A percentile compares a stretch with the other conserved stretches of the same genome.
These are phyloP conservation scores for Ophiosphaerella korrae DNA, from an alignment of 2,329 filamentous ascomycete genomes.

Conservation along the genomic window DNA sequence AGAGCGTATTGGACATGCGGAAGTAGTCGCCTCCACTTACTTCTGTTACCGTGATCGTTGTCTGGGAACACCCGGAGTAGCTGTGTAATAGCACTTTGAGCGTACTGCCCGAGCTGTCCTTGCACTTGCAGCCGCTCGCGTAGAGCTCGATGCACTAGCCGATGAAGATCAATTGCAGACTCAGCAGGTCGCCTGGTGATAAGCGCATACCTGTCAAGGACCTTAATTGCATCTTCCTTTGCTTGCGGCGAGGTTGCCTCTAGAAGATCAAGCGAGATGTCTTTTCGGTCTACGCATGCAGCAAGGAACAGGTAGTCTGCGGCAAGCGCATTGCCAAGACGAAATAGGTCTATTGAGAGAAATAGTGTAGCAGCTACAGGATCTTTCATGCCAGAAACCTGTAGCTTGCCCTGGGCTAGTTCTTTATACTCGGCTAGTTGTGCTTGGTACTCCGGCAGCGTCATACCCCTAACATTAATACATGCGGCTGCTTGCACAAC, in stretches of 20 bases:
- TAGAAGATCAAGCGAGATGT: conserved; percentile 24
- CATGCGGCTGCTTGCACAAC: conserved; percentile 25
- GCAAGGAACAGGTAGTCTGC: conserved; percentile 48
- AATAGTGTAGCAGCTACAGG: conserved; percentile 49
- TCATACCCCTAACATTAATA: conserved; percentile 15
- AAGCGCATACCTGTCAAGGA: conserved; percentile 16
- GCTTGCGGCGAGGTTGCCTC: conserved; percentile 8
- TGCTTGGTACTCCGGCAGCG: conserved; percentile 18
- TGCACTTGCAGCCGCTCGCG: conserved; percentile 12
- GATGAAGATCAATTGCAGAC: conserved; percentile 17
- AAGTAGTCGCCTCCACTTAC: conserved; percentile 26
- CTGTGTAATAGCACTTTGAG: conserved; percentile 8
- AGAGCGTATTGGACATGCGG: conserved; percentile 20
- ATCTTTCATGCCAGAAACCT: conserved; percentile 37
- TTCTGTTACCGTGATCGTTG: conserved; percentile 18
- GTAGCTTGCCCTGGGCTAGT: conserved; percentile 32
- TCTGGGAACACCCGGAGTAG: conserved; percentile 22
- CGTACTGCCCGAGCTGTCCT: conserved; percentile 7
- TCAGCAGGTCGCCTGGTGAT: conserved; percentile 13
- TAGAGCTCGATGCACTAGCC: conserved; percentile 16
- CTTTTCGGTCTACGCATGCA: conserved; percentile 41
- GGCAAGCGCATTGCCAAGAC: conserved; percentile 34
- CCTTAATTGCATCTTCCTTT: conserved; percentile 19
- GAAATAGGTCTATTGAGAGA: conserved; percentile 48
- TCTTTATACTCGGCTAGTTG: conserved; percentile 27